Base-by-base conservation (phyloP, 345 rosid genomes). In the Isatis tinctoria region DNA sequence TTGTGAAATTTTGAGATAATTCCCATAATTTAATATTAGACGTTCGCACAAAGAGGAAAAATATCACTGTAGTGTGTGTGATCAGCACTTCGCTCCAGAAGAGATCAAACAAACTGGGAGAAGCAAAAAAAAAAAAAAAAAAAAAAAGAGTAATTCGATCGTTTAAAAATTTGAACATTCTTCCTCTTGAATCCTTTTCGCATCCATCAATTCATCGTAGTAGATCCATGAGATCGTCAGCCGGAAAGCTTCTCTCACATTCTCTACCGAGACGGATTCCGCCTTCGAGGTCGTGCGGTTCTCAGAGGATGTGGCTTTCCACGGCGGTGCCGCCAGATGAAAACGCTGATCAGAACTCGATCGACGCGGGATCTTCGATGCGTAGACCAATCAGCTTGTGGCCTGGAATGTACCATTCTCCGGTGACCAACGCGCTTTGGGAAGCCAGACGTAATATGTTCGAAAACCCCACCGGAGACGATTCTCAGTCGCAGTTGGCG, bases 331-430 rank as follows among this genome's bases (percentile, higher is more conserved):
- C 73, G 2, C 30, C 70, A 30, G 61, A 30, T 1, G 54, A 76
- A 45, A 37, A 0, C 0, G 11, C 66, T 6, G 74, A 67, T 5
- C 74, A 18, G 7, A 35, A 35, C 14, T 84, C 93, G 48, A 90
- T 88, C 43, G 97, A 90, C 35, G 97, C 98, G 8, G 92, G 96
- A 10, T 87, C 96, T 69, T 90, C 96, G 0, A 83, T 90, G 54
- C 76, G 97, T 8, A 89, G 81, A 79, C 97, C 98, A 0, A 75
- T 93, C 52, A 89, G 96, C 78, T 74, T 93, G 37, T 93, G 98
- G 98, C 98, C 98, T 52, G 96, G 98, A 61, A 90, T 90, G 93
- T 93, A 93, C 78, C 95, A 88, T 65, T 90, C 98, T 1, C 97
- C 98, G 3, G 98, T 90, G 1, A 88, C 97, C 45, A 90, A 93